Evolutionary conservation across 495 filamentous ascomycete genomes (phyloP).

Genomic region (Podospora pseudocomata): DNA sequence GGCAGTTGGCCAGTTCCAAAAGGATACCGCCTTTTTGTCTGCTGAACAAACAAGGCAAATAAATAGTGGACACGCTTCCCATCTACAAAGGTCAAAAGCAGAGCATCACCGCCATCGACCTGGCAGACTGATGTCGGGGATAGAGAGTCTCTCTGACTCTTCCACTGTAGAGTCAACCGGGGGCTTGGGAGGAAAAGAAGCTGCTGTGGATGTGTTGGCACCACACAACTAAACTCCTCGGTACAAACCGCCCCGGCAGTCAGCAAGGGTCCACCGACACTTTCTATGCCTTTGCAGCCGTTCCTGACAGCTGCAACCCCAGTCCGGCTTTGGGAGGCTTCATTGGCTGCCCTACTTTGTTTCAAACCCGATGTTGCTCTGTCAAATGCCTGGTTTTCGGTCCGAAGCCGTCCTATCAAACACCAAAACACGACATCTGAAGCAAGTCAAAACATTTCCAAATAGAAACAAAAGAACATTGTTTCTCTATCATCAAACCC

Average conservation of each 20-base stretch:
- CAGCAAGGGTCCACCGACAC: not conserved
- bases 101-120: not conserved
- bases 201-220: not conserved
- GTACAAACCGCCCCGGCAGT: not conserved
- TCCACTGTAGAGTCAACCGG: not conserved
- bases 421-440: not conserved
- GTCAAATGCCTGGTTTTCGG: not conserved
- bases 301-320: conserved; percentile 4
- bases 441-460: not conserved
- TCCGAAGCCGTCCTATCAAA: not conserved
- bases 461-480: not conserved
- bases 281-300: not conserved
- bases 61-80: not conserved
- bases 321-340: not conserved
- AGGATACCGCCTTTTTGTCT: not conserved
- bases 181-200: not conserved
- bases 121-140: not conserved
- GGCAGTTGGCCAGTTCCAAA: not conserved
- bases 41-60: not conserved
- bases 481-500: not conserved
- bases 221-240: not conserved
- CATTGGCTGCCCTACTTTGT: not conserved
- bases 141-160: too few relatives aligned
- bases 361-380: not conserved
- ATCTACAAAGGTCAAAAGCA: not conserved